Conservation (phyloP, 2,329 filamentous ascomycete species). For the Fusarium sp. region DNA sequence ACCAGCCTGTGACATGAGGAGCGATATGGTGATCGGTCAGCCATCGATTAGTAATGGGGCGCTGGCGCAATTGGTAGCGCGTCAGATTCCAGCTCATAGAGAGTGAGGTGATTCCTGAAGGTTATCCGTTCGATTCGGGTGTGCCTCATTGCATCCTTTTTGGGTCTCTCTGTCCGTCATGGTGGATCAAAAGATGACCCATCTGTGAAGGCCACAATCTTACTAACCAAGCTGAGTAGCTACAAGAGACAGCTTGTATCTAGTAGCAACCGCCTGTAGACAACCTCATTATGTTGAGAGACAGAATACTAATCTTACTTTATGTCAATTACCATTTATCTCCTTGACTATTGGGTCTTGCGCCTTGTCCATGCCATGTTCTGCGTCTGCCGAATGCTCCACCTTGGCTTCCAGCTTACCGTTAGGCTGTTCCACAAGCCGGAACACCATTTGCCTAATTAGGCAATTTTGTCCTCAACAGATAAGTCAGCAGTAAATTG, state of each 20-base stretch:
- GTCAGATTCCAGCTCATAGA: not conserved
- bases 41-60: not conserved
- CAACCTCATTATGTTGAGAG: not conserved
- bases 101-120: not conserved
- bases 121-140: constrained; percentile 5
- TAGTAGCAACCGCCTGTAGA: accelerated
- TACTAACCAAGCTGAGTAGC: no score
- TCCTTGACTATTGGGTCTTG: accelerated
- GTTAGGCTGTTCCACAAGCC: no score
- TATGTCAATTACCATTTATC: accelerated
- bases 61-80: constrained; percentile 2
- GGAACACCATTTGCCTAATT: constrained; percentile 20
- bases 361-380: not conserved
- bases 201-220: not conserved
- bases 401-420: not conserved
- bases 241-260: not conserved
- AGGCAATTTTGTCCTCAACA: constrained; percentile 14
- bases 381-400: not conserved
- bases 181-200: not conserved
- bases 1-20: not conserved
- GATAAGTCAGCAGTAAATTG: not conserved
- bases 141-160: not conserved
- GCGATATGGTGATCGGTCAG: not conserved
- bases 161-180: accelerated
- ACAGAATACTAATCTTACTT: not conserved